Percentiles rank a stretch among this genome's conserved stretches.
phyloP scores from a whole-genome alignment of 257 asterid genomes.

The Osmanthus fragrans region DNA sequence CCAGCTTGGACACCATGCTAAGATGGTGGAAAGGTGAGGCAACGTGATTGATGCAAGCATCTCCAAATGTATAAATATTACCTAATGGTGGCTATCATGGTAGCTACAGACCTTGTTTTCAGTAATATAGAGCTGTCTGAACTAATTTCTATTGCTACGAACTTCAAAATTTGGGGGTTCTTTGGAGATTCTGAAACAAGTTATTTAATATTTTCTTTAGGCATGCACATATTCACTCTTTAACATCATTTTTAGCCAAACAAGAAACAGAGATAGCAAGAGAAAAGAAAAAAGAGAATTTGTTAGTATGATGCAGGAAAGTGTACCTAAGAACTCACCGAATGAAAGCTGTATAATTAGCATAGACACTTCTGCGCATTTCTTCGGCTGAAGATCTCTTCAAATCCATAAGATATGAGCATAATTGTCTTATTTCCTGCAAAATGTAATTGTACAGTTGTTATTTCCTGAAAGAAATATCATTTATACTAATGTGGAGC shows the following conservation, averaged over 20 bases:
- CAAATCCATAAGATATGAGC: conserved; percentile 89
- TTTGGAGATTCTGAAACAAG: not conserved
- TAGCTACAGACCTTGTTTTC: not conserved
- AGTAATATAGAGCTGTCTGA: not conserved
- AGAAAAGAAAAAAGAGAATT: not conserved
- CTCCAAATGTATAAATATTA: not conserved
- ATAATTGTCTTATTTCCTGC: conserved; percentile 95
- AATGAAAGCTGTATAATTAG: conserved; percentile 93
- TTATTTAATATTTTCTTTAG: not conserved
- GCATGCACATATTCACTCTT: conserved; percentile 6
- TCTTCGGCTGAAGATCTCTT: conserved; percentile 99
- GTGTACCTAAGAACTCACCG: conserved; percentile 57
- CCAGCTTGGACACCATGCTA: not conserved
- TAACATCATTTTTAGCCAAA: conserved; percentile 10
- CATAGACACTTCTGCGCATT: conserved; percentile 97
- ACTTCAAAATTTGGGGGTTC: not conserved
- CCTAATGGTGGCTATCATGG: not conserved
- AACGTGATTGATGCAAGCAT: not conserved
- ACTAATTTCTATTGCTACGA: not conserved
- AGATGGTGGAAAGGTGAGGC: not conserved
- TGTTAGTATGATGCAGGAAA: conserved; percentile 7
- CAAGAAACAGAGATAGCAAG: not conserved
- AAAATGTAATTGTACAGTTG: conserved; percentile 15
- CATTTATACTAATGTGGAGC: conserved; percentile 4
- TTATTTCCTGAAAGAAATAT: conserved; percentile 22